Percentiles rank a stretch among this genome's conserved stretches.
Evolutionary conservation across 148 eudicot genomes (phyloP).

Genomic region (Persicaria maculosa): DNA sequence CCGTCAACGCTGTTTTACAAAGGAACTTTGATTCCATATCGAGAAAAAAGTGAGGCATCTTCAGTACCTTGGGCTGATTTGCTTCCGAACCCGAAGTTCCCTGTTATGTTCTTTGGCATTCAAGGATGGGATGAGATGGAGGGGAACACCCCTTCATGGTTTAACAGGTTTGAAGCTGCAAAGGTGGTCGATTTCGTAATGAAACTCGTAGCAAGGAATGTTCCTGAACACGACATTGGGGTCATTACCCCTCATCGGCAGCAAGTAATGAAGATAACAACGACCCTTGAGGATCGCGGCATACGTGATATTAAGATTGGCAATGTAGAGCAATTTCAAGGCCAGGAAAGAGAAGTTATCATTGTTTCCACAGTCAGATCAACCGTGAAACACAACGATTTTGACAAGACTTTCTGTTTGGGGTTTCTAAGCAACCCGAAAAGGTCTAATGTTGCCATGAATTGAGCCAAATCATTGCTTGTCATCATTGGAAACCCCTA

Average conservation of each 20-base stretch:
- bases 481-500: constrained; percentile 87
- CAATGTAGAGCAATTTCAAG: constrained; percentile 94
- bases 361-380: constrained; percentile 92
- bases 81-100: constrained; percentile 65
- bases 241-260: constrained; percentile 89
- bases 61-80: constrained; percentile 40
- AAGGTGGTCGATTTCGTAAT: constrained; percentile 57
- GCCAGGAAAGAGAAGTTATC: constrained; percentile 77
- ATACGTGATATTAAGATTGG: constrained; percentile 55
- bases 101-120: constrained; percentile 68
- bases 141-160: constrained; percentile 96
- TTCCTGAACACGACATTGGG: constrained; percentile 58
- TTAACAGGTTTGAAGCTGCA: constrained; percentile 89
- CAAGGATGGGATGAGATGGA: constrained; percentile 93
- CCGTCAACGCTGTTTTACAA: constrained; percentile 73
- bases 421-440: constrained; percentile 91
- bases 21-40: constrained; percentile 53
- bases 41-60: constrained; percentile 22
- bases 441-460: constrained; percentile 90
- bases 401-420: constrained; percentile 59
- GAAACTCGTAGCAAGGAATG: constrained; percentile 30
- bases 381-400: constrained; percentile 71
- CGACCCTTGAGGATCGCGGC: constrained; percentile 45
- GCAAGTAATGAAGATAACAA: constrained; percentile 67
- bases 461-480: constrained; percentile 86